Base-by-base conservation (phyloP, 352 stramenopile species). In the Globisporangium abappressorium region DNA sequence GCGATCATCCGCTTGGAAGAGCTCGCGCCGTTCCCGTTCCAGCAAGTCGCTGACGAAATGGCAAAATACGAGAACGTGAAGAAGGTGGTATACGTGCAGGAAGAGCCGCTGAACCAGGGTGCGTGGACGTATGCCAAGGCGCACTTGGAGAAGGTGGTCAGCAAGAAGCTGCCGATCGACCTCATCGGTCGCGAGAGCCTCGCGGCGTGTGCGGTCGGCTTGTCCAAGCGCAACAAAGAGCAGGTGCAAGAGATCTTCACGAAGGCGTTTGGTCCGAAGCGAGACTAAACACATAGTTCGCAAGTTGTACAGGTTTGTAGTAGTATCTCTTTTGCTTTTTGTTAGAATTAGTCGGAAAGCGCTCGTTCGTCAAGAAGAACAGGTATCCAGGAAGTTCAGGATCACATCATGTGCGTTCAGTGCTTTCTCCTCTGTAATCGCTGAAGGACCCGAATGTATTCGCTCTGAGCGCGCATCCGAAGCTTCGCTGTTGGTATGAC, bases 11-110 rank as follows among this genome's bases (percentile, higher is more conserved):
- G 87, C 57, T 18, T 95, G 33, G 87, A 95, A 78, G 85, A 95
- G 68, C 73, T 94, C 54, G 84, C 87, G n/a, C 87, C 87, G n/a
- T 95, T 95, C 71, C 87, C 87, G 60, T 91, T 91, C 59, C 70
- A 86, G 60, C 82, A 92, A 22, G 72, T 95, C 6, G 81, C 77
- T 2, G 70, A 70, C 4, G 72, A 93, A 33, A 66, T 93, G 12
- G 64, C 57, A 18, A 84, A 80, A 58, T 94, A 89, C 43, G 71
- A 78, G 11, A 83, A 91, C 54, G 81, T 80, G 11, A 88, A 87
- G 67, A 78, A 84, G 65, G 76, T 94, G 51, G 77, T 90, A 22
- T 95, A 85, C 82, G 78, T 93, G 41, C 87, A 95, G 57, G 87
- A 95, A 70, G 87, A 95, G 68, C 87, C 87, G 7, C 56, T 91